A percentile compares a stretch with the other conserved stretches of the same genome.
phyloP scores from a whole-genome alignment of 1,284 basidiomycete species.

The Kalmanozyma brasiliensis region DNA sequence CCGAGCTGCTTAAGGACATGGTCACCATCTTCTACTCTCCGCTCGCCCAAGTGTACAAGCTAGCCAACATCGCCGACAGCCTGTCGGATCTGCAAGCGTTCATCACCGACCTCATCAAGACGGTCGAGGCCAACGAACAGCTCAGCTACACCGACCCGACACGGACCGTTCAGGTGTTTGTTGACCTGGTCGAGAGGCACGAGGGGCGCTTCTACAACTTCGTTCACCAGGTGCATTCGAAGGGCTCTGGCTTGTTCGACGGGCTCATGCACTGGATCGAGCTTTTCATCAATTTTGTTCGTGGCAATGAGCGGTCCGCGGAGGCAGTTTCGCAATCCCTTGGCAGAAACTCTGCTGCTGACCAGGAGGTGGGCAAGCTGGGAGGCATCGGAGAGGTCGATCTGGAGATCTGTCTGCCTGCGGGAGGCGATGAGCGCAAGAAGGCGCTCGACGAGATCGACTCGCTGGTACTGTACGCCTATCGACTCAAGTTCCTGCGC shows the following conservation, averaged over 20 bases:
- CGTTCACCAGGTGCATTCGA: constrained; percentile 98
- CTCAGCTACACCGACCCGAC: constrained; percentile 85
- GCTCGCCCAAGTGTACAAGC: constrained; percentile 96
- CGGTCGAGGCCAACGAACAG: constrained; percentile 90
- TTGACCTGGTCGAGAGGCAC: constrained; percentile 91
- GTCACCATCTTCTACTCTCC: constrained; percentile 99
- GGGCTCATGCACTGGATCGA: constrained; percentile 97
- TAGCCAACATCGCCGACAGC: constrained; percentile 95
- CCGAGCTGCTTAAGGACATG: constrained; percentile 95
- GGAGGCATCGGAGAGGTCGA: constrained; percentile 61
- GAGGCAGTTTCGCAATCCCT: constrained; percentile 70
- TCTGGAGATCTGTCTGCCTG: constrained; percentile 63
- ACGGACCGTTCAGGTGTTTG: constrained; percentile 89
- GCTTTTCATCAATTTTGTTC: constrained; percentile 87
- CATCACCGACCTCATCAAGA: constrained; percentile 92
- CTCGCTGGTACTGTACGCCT: constrained; percentile 60
- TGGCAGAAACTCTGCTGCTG: constrained; percentile 66
- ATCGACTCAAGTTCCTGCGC: constrained; percentile 62
- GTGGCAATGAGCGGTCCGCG: constrained; percentile 77
- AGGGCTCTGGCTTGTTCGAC: constrained; percentile 93
- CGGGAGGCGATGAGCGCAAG: constrained; percentile 51
- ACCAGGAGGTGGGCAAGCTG: constrained; percentile 8
- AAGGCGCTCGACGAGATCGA: constrained; percentile 62
- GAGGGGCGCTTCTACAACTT: constrained; percentile 96
- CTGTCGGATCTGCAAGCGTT: constrained; percentile 91